Percentiles rank a stretch among this genome's conserved stretches.
phyloP scores from a whole-genome alignment of 2,329 filamentous ascomycete species.

The Pseudopyrenochaeta lycopersici region DNA sequence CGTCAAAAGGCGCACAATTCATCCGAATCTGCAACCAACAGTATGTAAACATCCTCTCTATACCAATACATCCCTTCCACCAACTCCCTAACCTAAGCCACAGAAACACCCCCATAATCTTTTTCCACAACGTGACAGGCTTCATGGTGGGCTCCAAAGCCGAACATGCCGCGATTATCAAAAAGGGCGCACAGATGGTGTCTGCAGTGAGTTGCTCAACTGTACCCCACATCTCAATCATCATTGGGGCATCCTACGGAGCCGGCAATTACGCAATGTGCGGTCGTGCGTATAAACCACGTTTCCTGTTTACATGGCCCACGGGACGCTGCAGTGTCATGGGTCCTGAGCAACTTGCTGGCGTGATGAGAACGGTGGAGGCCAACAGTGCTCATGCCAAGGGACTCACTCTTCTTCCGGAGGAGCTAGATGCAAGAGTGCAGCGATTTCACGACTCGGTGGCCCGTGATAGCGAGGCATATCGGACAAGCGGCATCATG shows the following conservation, averaged over 20 bases:
- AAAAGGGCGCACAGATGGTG: slow-evolving; percentile 56
- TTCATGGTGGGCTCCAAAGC: slow-evolving; percentile 60
- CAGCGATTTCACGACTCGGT: slow-evolving; percentile 36
- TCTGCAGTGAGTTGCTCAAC: slow-evolving; percentile 55
- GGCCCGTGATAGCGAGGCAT: slow-evolving; percentile 44
- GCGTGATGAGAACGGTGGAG: slow-evolving; percentile 51
- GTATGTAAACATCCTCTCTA: slow-evolving; percentile 37
- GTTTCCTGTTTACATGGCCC: slow-evolving; percentile 56
- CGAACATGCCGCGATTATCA: slow-evolving; percentile 57
- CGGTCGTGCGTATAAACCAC: slow-evolving; percentile 52
- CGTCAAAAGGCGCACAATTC: slow-evolving; percentile 54
- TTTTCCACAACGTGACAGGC: slow-evolving; percentile 59
- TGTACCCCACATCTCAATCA: slow-evolving; percentile 57
- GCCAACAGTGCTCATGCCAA: slow-evolving; percentile 1
- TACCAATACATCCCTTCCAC: too few species aligned
- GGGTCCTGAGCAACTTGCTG: slow-evolving; percentile 52
- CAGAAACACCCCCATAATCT: slow-evolving; percentile 53
- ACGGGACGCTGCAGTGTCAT: slow-evolving; percentile 53
- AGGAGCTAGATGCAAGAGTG: slow-evolving; percentile 33
- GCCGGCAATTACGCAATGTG: slow-evolving; percentile 61
- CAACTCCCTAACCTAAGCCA: not conserved
- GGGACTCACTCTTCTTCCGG: slow-evolving; percentile 27
- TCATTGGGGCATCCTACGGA: slow-evolving; percentile 56
- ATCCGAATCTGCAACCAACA: slow-evolving; percentile 57
- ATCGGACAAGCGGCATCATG: slow-evolving; percentile 44